These are phyloP conservation scores for rapeseed (Brassica napus) DNA, from an alignment of 345 rosid genomes.

Conservation along the genomic window DNA sequence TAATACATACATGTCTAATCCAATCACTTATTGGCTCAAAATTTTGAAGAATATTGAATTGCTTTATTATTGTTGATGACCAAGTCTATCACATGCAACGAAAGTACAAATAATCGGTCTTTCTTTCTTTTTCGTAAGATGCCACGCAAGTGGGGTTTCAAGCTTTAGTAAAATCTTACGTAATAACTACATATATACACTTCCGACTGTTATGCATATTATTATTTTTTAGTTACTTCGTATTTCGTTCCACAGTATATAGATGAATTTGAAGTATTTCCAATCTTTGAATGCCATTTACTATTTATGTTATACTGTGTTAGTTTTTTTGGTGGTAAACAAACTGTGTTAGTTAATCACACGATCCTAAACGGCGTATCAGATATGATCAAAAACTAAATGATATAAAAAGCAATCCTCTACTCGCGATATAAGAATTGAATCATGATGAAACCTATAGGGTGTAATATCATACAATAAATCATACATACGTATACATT, in stretches of 20 bases:
- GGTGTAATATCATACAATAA: conserved; percentile 29
- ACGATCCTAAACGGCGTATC: conserved; percentile 27
- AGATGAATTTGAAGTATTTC: not conserved
- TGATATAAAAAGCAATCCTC: not conserved
- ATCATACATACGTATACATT: conserved; percentile 28
- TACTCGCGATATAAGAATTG: conserved; percentile 13
- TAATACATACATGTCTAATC: conserved; percentile 18
- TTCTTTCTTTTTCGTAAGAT: conserved; percentile 31
- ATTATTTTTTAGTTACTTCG: not conserved
- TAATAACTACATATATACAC: not conserved
- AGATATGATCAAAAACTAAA: conserved; percentile 15
- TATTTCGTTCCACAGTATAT: not conserved
- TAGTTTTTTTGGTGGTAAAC: not conserved
- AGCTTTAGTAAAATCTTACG: conserved; percentile 26
- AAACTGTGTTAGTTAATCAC: conserved; percentile 9
- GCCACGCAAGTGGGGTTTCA: conserved; percentile 39
- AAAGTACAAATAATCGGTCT: conserved; percentile 29
- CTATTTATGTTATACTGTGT: not conserved
- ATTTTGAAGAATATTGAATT: not conserved
- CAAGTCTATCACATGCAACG: conserved; percentile 33
- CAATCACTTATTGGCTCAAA: conserved; percentile 8
- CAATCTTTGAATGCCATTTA: not conserved
- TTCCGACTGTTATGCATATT: not conserved
- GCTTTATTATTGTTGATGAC: conserved; percentile 13
- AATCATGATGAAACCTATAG: conserved; percentile 34